Percentiles rank a stretch among this genome's conserved stretches.
Conservation (phyloP, 495 filamentous ascomycete genomes). For the Xylaria acuta region DNA sequence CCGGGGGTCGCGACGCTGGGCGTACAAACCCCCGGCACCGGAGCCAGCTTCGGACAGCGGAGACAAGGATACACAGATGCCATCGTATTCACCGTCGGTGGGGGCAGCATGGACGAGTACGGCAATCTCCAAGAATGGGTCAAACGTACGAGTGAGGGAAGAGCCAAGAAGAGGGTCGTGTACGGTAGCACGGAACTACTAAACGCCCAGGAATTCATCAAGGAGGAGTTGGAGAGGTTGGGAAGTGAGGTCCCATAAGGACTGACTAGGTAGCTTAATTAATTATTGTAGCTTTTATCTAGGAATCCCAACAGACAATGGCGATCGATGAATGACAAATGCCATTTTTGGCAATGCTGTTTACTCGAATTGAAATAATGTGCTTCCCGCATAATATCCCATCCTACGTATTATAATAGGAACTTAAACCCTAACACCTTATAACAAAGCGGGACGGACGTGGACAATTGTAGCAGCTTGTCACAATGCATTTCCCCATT, state of each 20-base stretch:
- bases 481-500: not conserved
- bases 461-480: not conserved
- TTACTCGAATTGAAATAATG: not conserved
- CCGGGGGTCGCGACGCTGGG: conserved; percentile 52
- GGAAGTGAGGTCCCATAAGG: conserved; percentile 60
- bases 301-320: not conserved
- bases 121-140: conserved; percentile 98
- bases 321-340: conserved; percentile 2
- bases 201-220: conserved; percentile 87
- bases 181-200: conserved; percentile 96
- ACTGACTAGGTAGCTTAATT: not conserved
- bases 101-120: conserved; percentile 99
- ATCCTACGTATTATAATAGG: not conserved
- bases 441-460: not conserved
- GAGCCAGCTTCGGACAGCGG: conserved; percentile 90
- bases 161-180: conserved; percentile 75
- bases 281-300: not conserved
- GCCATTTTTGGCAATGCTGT: not conserved
- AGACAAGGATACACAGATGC: conserved; percentile 95
- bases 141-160: conserved; percentile 67
- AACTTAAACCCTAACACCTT: not conserved
- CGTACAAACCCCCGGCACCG: conserved; percentile 64
- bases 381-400: not conserved
- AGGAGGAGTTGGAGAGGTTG: conserved; percentile 77
- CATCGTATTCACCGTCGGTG: conserved; percentile 95